These are phyloP conservation scores for Striga asiatica DNA, from an alignment of 257 asterid genomes.

Conservation along the genomic window DNA sequence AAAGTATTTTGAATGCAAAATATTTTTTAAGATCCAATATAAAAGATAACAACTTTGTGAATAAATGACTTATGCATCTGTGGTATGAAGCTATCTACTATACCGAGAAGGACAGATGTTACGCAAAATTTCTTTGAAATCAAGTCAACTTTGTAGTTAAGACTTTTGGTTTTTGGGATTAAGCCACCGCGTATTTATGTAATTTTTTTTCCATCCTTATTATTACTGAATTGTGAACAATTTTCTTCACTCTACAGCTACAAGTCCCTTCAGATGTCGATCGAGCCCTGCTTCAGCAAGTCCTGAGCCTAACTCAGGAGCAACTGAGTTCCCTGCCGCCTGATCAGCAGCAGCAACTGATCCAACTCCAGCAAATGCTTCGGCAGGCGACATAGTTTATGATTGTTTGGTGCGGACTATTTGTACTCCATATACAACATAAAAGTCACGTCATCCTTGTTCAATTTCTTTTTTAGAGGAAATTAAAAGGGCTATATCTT, in stretches of 20 bases:
- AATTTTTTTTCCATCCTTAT: not conserved
- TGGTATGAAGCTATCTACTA: not conserved
- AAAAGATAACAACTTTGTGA: not conserved
- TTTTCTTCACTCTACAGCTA: constrained; percentile 18
- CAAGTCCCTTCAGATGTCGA: constrained; percentile 66
- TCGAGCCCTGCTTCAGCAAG: constrained; percentile 62
- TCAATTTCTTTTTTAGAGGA: not conserved
- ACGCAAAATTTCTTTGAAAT: not conserved
- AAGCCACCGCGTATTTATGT: not conserved
- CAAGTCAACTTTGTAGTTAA: not conserved
- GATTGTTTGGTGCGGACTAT: not conserved
- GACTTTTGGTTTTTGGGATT: not conserved
- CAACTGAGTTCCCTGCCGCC: constrained; percentile 68
- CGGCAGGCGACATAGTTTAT: constrained; percentile 44
- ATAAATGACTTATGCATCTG: not conserved
- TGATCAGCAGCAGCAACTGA: constrained; percentile 83
- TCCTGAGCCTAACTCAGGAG: constrained; percentile 67
- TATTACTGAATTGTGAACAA: not conserved
- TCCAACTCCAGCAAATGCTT: constrained; percentile 87
- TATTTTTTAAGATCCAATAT: not conserved
- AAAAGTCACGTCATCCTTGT: not conserved
- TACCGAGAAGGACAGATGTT: not conserved
- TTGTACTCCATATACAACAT: not conserved
- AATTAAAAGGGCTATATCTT: constrained; percentile 4
- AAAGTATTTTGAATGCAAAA: not conserved